Conservation (phyloP, 495 filamentous ascomycete species). For the Penicillium egyptiacum region DNA sequence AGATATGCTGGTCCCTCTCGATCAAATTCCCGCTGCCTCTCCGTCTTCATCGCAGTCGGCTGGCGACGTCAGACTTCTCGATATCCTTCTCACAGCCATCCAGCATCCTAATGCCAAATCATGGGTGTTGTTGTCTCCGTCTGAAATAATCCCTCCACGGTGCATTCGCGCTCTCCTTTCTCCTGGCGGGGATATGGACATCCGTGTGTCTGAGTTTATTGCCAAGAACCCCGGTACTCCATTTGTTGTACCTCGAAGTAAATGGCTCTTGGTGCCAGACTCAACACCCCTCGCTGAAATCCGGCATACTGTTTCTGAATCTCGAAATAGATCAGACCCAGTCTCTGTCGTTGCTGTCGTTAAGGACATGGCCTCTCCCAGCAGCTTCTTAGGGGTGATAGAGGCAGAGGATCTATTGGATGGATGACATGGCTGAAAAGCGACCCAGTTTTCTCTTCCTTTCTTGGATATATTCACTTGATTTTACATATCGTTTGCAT, state of each 20-base stretch:
- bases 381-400: conserved; percentile 35
- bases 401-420: conserved; percentile 40
- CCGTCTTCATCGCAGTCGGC: conserved; percentile 36
- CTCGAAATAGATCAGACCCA: conserved; percentile 12
- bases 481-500: conserved; percentile 17
- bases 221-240: conserved; percentile 19
- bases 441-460: neutral
- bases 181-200: conserved; percentile 34
- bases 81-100: conserved; percentile 46
- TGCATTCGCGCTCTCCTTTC: conserved; percentile 38
- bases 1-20: conserved; percentile 31
- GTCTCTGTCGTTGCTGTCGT: conserved; percentile 38
- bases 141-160: conserved; percentile 39
- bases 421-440: conserved; percentile 15
- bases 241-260: conserved; percentile 25
- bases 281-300: conserved; percentile 37
- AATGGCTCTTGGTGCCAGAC: conserved; percentile 37
- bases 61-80: conserved; percentile 34
- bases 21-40: conserved; percentile 42
- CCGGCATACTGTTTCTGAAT: conserved; percentile 26
- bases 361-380: conserved; percentile 26
- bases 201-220: conserved; percentile 28
- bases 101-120: conserved; percentile 47
- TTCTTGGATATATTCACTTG: conserved; percentile 14
- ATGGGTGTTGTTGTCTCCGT: conserved; percentile 41